Evolutionary conservation across 768 basidiomycete genomes (phyloP), one percentile per base, ranked within the genome.

Genomic region (Strobilomyces echinocephalus): DNA sequence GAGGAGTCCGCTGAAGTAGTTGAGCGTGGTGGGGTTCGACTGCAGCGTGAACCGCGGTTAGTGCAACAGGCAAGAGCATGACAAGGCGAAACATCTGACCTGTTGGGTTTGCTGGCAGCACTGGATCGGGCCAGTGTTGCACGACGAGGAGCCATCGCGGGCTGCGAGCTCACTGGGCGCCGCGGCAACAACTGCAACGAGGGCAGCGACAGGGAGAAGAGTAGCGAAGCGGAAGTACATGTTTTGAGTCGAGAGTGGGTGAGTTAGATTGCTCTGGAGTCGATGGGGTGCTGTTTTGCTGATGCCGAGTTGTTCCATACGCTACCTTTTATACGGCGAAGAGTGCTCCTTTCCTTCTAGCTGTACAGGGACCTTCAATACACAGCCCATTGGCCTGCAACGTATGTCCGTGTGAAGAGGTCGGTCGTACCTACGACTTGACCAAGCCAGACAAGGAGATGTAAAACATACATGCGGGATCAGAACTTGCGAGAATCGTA

Each of bases 271-370:
- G 43, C 45, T 41, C 9, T 11, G 46, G 35, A 48, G 35, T 24
- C n/a, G 12, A 43, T 36, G 45, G 9, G 26, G 36, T 18, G 7
- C 12, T 26, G n/a, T 36, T 33, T 58, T 24, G 16, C n/a, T 50
- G 48, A 28, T 44, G 43, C 5, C 45, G 20, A 41, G 9, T 1
- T n/a, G 10, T 35, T 24, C n/a, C 26, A 5, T 10, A 5, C 24
- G 35, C 21, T 11, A 5, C 39, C 16, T 53, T 59, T 59, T 56
- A 63, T 59, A 59, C 39, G 7, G 8, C 8, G 21, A 60, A 24
- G 9, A 20, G 8, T 14, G 7, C 4, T 2, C 24, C 4, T 24
- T 24, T 4, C 24, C 2, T 4, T 20, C 11, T 14, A 24, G 24
- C 24, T 24, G 24, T 4, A 24, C 2, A n/a, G n/a, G n/a, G n/a